Conservation (phyloP, 2,329 filamentous ascomycete genomes). For the Trichophyton verrucosum region DNA sequence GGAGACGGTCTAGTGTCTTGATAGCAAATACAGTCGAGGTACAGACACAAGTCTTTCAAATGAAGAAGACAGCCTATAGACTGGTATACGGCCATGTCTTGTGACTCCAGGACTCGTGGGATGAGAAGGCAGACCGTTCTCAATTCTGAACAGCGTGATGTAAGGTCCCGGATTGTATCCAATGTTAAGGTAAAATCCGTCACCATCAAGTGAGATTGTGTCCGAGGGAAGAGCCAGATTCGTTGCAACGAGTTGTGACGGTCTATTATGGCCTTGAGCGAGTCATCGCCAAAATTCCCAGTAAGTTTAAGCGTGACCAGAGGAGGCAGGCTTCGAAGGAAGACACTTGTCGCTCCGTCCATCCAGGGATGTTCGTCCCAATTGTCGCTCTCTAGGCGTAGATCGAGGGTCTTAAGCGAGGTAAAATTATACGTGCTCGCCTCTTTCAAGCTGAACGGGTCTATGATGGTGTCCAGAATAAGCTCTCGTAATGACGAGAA, state of each 20-base stretch:
- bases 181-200: background rate
- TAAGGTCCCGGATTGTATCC: background rate
- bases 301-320: background rate
- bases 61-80: background rate
- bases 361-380: background rate
- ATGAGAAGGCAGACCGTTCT: background rate
- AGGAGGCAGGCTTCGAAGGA: background rate
- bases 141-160: background rate
- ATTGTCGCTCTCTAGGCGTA: background rate
- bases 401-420: background rate
- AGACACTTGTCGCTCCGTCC: background rate
- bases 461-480: background rate
- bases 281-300: background rate
- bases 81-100: conserved; percentile 1
- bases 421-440: conserved; percentile 1
- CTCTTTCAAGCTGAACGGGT: background rate
- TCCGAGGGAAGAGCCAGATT: background rate
- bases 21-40: background rate
- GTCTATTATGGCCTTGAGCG: background rate
- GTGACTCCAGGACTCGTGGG: background rate
- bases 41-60: background rate
- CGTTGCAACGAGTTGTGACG: background rate
- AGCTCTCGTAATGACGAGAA: background rate
- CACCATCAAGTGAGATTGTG: background rate
- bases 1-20: background rate